A percentile compares a stretch with the other conserved stretches of the same genome.
These are phyloP conservation scores for Prasinococcaceae sp. DNA, from an alignment of 139 green algal genomes.

Conservation along the genomic window DNA sequence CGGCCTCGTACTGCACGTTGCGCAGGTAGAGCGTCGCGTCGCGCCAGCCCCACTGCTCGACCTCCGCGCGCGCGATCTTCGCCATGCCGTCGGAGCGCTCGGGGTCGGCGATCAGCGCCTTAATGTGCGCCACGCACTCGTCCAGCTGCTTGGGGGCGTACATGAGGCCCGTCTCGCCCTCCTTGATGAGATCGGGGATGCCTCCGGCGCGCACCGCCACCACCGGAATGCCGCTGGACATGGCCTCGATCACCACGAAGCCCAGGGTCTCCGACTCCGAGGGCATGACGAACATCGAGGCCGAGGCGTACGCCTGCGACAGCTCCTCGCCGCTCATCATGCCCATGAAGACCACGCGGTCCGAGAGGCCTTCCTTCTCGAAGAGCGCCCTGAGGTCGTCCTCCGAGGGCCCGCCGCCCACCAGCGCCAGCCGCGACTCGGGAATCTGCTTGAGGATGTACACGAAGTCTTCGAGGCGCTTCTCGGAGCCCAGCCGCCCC, in stretches of 20 bases:
- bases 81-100: constrained; percentile 5
- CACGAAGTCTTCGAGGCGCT: constrained; percentile 38
- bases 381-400: constrained; percentile 61
- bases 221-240: constrained; percentile 76
- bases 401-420: constrained; percentile 75
- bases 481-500: constrained; percentile 71
- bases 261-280: constrained; percentile 82
- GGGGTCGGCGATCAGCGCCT: constrained; percentile 10
- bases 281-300: constrained; percentile 94
- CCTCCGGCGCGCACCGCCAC: constrained; percentile 72
- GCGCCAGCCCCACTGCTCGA: constrained; percentile 24
- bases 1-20: constrained; percentile 10
- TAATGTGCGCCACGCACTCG: constrained; percentile 9
- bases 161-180: constrained; percentile 40
- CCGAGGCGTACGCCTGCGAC: constrained; percentile 71
- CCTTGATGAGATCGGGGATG: constrained; percentile 73
- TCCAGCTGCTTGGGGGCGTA: constrained; percentile 28
- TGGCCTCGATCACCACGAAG: constrained; percentile 95
- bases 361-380: constrained; percentile 24
- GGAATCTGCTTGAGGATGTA: constrained; percentile 48
- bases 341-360: too few species aligned
- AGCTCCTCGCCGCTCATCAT: constrained; percentile 78
- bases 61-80: constrained; percentile 7
- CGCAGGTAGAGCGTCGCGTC: constrained; percentile 13
- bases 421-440: constrained; percentile 55